Evolutionary conservation across 805 yeast genomes (phyloP).

Genomic region (Candida nonsorbophila): DNA sequence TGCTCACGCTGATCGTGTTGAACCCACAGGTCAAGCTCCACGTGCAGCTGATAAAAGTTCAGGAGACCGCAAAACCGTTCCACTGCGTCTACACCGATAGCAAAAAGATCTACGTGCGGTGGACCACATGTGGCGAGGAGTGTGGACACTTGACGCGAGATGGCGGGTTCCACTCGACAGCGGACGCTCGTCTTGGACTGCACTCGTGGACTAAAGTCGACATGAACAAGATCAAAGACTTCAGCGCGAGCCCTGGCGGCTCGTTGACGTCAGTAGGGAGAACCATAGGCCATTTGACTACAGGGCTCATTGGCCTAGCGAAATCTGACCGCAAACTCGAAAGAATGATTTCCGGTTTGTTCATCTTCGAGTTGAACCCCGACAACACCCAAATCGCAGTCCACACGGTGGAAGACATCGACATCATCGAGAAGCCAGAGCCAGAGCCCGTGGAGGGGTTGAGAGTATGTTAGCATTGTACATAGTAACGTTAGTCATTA

Average conservation of each 20-base stretch:
- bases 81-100: conserved; percentile 33
- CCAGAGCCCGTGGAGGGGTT: conserved; percentile 20
- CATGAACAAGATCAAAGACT: conserved; percentile 10
- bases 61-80: conserved; percentile 14
- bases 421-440: conserved; percentile 44
- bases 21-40: conserved; percentile 51
- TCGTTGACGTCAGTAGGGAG: conserved; percentile 15
- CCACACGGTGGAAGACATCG: conserved; percentile 65
- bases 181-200: conserved; percentile 34
- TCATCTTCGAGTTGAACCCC: conserved; percentile 59
- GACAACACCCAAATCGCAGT: conserved; percentile 51
- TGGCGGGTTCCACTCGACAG: conserved; percentile 19
- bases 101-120: conserved; percentile 48
- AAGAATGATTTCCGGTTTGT: conserved; percentile 48
- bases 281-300: conserved; percentile 22
- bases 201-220: conserved; percentile 37
- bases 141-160: conserved; percentile 40
- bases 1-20: conserved; percentile 51
- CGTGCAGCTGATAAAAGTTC: conserved; percentile 35
- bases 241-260: too few species aligned
- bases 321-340: conserved; percentile 24
- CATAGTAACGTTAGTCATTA: conserved; percentile 1
- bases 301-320: conserved; percentile 28
- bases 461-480: conserved; percentile 19
- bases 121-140: conserved; percentile 53